Evolutionary conservation across 495 filamentous ascomycete genomes (phyloP), one percentile per base, ranked within the genome.

Genomic region (Geoglossum glabrum): DNA sequence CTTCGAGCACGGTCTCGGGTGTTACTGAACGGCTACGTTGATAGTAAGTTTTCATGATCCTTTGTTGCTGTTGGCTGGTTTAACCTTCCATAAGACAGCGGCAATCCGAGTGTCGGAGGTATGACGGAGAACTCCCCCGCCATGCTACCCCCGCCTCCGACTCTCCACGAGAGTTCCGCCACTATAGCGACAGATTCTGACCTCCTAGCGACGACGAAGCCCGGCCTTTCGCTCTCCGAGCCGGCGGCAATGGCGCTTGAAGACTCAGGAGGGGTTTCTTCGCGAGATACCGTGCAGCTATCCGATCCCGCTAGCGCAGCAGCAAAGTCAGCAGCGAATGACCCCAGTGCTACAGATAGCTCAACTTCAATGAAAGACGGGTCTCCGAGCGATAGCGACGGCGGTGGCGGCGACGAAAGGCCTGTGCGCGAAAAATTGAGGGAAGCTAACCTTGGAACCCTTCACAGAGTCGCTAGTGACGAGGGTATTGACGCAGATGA

Each of bases 381-480:
- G 7, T 51, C 46, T 17, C 31, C 27, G 3, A 40, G 27, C 25
- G 76, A 78, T 62, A 74, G 73, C 55, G 74, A 76, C n/a, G 33
- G 26, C 30, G 38, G 52, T 50, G 27, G 28, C 21, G 27, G 52
- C 19, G 70, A 76, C 61, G 78, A 80, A 62, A 72, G 74, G 58
- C 77, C 76, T 10, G 77, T 80, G 46, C 72, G 81, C 54, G 75
- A 79, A 61, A 76, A 83, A 63, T 65, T 84, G 47, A 78, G 79
- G 66, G 73, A 82, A 63, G 79, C 81, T 5, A 73, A 74, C 6
- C 77, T 84, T 59, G 74, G 47, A 15, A 31, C 25, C 25, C 26
- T 58, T 15, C 36, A 47, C n/a, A 30, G 30, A 26, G 47, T 19
- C 25, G 10, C 46, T 13, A 47, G 23, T 19, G 28, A 59, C 8